A percentile compares a stretch with the other conserved stretches of the same genome.
These are phyloP conservation scores for Cornus kousa DNA, from an alignment of 148 eudicot species.

Conservation along the genomic window DNA sequence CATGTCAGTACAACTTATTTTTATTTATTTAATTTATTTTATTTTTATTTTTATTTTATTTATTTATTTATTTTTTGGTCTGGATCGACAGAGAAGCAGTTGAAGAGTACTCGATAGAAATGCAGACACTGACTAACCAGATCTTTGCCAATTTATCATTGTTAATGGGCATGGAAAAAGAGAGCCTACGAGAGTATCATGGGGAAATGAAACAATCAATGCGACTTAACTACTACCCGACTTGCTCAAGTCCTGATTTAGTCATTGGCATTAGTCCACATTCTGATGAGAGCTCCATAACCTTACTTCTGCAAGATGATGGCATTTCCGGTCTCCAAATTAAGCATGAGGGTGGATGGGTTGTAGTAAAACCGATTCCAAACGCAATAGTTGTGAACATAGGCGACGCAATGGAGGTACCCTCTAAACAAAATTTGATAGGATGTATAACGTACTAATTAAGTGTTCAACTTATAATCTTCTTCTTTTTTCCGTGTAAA, in stretches of 20 bases:
- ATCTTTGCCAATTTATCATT: neutral
- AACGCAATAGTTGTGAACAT: constrained; percentile 23
- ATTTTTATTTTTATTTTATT: too few relatives aligned
- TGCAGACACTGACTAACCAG: neutral
- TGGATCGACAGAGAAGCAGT: neutral
- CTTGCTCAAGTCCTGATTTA: constrained; percentile 22
- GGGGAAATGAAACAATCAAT: constrained; percentile 9
- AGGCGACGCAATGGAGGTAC: constrained; percentile 26
- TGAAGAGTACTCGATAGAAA: neutral
- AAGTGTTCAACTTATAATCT: neutral
- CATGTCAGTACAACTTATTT: too few relatives aligned
- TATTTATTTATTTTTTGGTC: too few relatives aligned
- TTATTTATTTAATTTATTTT: too few relatives aligned
- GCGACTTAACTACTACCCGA: constrained; percentile 22
- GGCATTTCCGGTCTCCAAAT: constrained; percentile 20
- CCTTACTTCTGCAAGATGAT: constrained; percentile 29
- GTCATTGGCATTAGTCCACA: constrained; percentile 29
- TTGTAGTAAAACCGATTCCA: constrained; percentile 24
- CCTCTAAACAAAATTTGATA: neutral
- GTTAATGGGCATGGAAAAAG: constrained; percentile 15
- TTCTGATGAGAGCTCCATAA: constrained; percentile 21
- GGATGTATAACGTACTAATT: neutral
- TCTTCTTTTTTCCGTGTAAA: too few relatives aligned
- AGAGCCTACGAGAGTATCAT: neutral
- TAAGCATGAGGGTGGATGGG: constrained; percentile 21